phyloP scores from a whole-genome alignment of 805 yeast genomes.

The Wickerhamiella azymoides region DNA sequence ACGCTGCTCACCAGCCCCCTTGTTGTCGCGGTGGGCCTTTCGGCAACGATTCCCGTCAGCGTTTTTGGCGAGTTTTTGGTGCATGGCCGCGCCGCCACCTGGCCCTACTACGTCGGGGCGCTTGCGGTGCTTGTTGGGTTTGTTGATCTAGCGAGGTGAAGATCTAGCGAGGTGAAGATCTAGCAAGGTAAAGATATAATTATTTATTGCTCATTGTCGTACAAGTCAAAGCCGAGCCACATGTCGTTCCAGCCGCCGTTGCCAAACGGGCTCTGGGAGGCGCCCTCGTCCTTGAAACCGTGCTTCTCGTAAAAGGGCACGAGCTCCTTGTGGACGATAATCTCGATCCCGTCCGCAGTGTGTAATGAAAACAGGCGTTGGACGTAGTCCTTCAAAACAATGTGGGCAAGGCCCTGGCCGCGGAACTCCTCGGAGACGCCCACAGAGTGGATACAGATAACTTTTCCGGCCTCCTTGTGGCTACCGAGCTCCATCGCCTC shows the following conservation, averaged over 20 bases:
- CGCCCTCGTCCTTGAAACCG: constrained; percentile 64
- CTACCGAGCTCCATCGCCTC: constrained; percentile 45
- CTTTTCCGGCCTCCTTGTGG: constrained; percentile 60
- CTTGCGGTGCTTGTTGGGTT: constrained; percentile 66
- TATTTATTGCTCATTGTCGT: constrained; percentile 13
- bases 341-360: constrained; percentile 61
- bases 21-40: constrained; percentile 88
- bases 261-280: constrained; percentile 44
- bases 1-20: constrained; percentile 86
- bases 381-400: constrained; percentile 74
- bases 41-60: constrained; percentile 87
- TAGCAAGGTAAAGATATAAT: constrained; percentile 21
- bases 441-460: constrained; percentile 71
- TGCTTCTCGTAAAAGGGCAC: constrained; percentile 66
- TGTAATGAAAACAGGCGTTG: constrained; percentile 82
- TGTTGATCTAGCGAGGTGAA: constrained; percentile 38
- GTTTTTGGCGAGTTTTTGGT: constrained; percentile 79
- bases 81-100: constrained; percentile 47
- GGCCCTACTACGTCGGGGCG: constrained; percentile 67
- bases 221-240: constrained; percentile 18
- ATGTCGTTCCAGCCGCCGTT: constrained; percentile 39
- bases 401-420: constrained; percentile 69
- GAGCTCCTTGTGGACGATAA: constrained; percentile 57
- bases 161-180: constrained; percentile 40
- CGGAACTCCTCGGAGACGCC: constrained; percentile 67